These are phyloP conservation scores for Endocalyx cinctus DNA, from an alignment of 2,329 filamentous ascomycete genomes.

Conservation along the genomic window DNA sequence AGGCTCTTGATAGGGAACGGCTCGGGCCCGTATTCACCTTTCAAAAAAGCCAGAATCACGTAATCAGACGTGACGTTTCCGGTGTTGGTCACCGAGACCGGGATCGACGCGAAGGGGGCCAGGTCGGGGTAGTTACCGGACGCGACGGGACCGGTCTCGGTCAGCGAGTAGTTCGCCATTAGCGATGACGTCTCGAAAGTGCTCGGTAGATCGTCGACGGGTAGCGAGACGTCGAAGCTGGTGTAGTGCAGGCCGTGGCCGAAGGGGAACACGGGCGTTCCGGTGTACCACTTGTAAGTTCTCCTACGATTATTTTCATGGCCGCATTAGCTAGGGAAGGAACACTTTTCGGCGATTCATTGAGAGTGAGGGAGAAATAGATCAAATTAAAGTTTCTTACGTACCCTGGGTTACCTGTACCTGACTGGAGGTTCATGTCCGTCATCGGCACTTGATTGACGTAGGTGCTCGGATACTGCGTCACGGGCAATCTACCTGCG, in stretches of 20 bases:
- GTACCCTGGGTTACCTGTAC: constrained; percentile 38
- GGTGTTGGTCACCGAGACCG: constrained; percentile 43
- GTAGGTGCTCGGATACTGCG: constrained; percentile 51
- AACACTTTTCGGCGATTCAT: not conserved
- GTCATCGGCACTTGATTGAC: constrained; percentile 46
- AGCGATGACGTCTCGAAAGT: constrained; percentile 18
- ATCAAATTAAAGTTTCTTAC: too few species aligned
- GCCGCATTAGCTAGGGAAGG: not conserved
- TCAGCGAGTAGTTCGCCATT: constrained; percentile 12
- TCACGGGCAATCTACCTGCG: constrained; percentile 50
- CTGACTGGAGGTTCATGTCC: constrained; percentile 51
- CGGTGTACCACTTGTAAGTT: constrained; percentile 56
- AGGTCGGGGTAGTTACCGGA: constrained; percentile 35
- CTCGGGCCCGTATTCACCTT: constrained; percentile 38
- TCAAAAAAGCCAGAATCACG: constrained; percentile 45
- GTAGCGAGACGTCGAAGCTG: constrained; percentile 35
- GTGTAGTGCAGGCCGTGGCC: constrained; percentile 57
- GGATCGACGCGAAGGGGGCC: constrained; percentile 37
- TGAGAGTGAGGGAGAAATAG: not conserved
- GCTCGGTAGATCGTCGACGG: constrained; percentile 13
- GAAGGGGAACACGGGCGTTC: constrained; percentile 46
- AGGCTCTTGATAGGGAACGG: constrained; percentile 51
- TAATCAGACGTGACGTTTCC: constrained; percentile 46
- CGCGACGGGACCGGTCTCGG: constrained; percentile 16
- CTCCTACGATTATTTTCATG: constrained; percentile 28